Evolutionary conservation across 108 stramenopile genomes (phyloP).

Genomic region (Cyclotella choctawhatcheeana): DNA sequence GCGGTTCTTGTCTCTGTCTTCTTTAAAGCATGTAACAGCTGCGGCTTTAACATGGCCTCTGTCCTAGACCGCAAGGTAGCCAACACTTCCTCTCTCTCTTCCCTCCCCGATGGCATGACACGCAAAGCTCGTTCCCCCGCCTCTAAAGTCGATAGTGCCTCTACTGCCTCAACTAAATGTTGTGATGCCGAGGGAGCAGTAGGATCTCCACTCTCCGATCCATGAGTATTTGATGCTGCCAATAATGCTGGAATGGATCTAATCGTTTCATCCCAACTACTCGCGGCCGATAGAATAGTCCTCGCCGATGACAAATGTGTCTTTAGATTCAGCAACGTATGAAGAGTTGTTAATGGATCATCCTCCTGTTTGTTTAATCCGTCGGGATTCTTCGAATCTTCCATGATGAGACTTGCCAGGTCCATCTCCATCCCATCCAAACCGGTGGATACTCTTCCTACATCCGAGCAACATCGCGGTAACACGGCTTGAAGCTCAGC

Average conservation of each 20-base stretch:
- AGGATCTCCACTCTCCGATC: conserved; percentile 1
- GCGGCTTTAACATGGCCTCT: conserved; percentile 72
- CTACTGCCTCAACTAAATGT: conserved; percentile 57
- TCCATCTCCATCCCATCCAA: conserved; percentile 60
- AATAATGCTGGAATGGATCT: conserved; percentile 58
- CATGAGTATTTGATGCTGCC: conserved; percentile 3
- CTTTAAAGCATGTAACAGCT: conserved; percentile 74
- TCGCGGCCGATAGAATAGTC: conserved; percentile 74
- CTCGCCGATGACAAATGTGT: conserved; percentile 66
- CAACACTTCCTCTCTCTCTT: conserved; percentile 63
- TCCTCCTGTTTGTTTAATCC: background rate
- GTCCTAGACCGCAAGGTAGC: conserved; percentile 64
- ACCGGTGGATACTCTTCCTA: conserved; percentile 72
- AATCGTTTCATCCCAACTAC: conserved; percentile 81
- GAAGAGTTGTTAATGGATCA: conserved; percentile 58
- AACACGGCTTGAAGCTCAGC: conserved; percentile 85
- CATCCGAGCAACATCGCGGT: conserved; percentile 83
- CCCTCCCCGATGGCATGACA: conserved; percentile 70
- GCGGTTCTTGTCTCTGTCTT: conserved; percentile 75
- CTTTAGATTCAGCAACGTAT: conserved; percentile 76
- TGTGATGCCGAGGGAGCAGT: background rate
- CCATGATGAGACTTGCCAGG: conserved; percentile 42
- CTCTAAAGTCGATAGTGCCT: conserved; percentile 66
- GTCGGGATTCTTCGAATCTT: background rate
- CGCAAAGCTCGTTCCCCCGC: conserved; percentile 68